A percentile compares a stretch with the other conserved stretches of the same genome.
These are phyloP conservation scores for Purshia tridentata DNA, from an alignment of 306 rosid genomes.

Conservation along the genomic window DNA sequence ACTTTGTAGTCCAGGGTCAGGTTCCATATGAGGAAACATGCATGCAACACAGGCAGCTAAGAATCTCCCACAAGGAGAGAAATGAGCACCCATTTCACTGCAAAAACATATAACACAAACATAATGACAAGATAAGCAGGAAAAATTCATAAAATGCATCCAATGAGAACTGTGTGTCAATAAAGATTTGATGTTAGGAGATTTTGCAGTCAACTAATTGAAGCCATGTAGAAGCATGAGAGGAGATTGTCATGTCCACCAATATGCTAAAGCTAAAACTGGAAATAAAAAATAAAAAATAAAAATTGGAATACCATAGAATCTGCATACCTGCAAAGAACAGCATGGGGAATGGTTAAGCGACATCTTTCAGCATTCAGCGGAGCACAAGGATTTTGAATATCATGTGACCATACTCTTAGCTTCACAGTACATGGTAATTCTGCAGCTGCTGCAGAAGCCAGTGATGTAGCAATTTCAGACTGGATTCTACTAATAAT, in stretches of 20 bases:
- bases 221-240: constrained; percentile 18
- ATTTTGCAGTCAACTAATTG: constrained; percentile 9
- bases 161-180: background rate
- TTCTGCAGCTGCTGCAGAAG: constrained; percentile 80
- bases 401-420: constrained; percentile 82
- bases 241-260: constrained; percentile 8
- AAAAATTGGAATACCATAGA: background rate
- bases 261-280: background rate
- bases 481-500: constrained; percentile 64
- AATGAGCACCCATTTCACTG: constrained; percentile 99
- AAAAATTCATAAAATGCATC: constrained; percentile 8
- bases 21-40: constrained; percentile 60
- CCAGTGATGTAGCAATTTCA: constrained; percentile 76
- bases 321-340: constrained; percentile 76
- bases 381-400: constrained; percentile 61
- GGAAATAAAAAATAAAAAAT: background rate
- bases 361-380: constrained; percentile 67
- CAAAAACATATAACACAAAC: constrained; percentile 28
- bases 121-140: constrained; percentile 14
- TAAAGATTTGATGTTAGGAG: background rate
- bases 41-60: constrained; percentile 99
- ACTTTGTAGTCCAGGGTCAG: constrained; percentile 54
- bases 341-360: constrained; percentile 78
- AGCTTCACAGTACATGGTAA: constrained; percentile 97
- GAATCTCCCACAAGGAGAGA: constrained; percentile 97